Percentiles rank a stretch among this genome's conserved stretches.
Conservation (phyloP, 2,329 filamentous ascomycete species). For the Colletotrichum sp. region DNA sequence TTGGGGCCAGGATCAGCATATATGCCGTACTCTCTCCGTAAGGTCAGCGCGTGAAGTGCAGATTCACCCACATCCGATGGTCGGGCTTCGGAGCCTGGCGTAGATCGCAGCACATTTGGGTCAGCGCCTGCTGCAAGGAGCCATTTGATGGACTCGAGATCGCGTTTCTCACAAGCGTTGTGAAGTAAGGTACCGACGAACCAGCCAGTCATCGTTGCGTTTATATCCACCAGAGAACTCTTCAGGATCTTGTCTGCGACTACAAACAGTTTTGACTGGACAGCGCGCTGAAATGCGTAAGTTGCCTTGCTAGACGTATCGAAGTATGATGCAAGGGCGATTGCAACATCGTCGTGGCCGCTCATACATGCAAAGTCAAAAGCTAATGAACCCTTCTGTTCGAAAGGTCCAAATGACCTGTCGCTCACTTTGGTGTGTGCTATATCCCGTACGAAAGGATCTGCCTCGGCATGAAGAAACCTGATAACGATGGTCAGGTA, state of each 20-base stretch:
- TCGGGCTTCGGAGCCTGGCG: neutral
- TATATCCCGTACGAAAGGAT: constrained; percentile 28
- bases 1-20: neutral
- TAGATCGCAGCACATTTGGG: neutral
- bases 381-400: neutral
- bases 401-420: neutral
- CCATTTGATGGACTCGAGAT: neutral
- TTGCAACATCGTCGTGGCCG: neutral
- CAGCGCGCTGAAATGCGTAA: constrained; percentile 32
- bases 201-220: constrained; percentile 23
- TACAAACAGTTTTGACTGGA: constrained; percentile 12
- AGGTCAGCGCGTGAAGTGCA: neutral
- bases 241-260: constrained; percentile 32
- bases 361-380: neutral
- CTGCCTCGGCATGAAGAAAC: constrained; percentile 39
- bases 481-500: constrained; percentile 28
- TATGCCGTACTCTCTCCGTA: neutral
- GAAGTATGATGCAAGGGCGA: constrained; percentile 29
- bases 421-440: constrained; percentile 20
- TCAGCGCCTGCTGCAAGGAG: constrained; percentile 29
- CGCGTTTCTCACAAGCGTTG: neutral
- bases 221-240: constrained; percentile 34
- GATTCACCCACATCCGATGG: neutral
- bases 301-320: constrained; percentile 26
- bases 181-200: constrained; percentile 22